Evolutionary conservation across 305 asterid genomes (phyloP).

Genomic region (Fraxinus xanthoxyloides): DNA sequence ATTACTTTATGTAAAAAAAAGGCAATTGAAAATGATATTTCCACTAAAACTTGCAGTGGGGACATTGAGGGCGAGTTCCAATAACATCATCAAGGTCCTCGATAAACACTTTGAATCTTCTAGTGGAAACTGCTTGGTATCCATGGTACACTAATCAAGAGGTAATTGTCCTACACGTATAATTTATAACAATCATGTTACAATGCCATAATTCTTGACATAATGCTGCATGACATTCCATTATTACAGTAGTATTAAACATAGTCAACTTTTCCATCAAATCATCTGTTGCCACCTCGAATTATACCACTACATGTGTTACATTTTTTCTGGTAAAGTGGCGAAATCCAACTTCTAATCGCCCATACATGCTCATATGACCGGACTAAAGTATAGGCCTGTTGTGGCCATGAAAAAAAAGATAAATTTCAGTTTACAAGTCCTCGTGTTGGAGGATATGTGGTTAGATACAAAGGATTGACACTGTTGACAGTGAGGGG

Average conservation of each 20-base stretch:
- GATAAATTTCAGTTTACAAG: not conserved
- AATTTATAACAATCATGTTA: not conserved
- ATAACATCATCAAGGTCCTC: slow-evolving; percentile 39
- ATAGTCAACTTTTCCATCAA: too few species aligned
- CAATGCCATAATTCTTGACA: not conserved
- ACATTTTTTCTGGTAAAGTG: not conserved
- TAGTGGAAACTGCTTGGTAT: slow-evolving; percentile 30
- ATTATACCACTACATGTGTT: not conserved
- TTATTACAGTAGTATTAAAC: not conserved
- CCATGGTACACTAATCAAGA: slow-evolving; percentile 41
- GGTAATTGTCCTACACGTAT: slow-evolving; percentile 11
- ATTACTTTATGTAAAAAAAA: not conserved
- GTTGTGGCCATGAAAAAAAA: not conserved
- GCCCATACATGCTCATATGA: not conserved
- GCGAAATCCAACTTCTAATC: not conserved
- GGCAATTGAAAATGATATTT: not conserved
- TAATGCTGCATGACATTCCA: not conserved
- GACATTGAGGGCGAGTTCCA: slow-evolving; percentile 40
- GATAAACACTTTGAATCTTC: slow-evolving; percentile 33
- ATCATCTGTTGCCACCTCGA: not conserved
- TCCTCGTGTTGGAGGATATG: slow-evolving; percentile 41
- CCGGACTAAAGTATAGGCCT: not conserved
- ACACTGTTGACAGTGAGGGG: slow-evolving; percentile 45
- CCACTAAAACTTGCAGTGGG: slow-evolving; percentile 28
- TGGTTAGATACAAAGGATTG: slow-evolving; percentile 37